phyloP scores from a whole-genome alignment of 2,329 filamentous ascomycete species.

The Aspergillus sergii region DNA sequence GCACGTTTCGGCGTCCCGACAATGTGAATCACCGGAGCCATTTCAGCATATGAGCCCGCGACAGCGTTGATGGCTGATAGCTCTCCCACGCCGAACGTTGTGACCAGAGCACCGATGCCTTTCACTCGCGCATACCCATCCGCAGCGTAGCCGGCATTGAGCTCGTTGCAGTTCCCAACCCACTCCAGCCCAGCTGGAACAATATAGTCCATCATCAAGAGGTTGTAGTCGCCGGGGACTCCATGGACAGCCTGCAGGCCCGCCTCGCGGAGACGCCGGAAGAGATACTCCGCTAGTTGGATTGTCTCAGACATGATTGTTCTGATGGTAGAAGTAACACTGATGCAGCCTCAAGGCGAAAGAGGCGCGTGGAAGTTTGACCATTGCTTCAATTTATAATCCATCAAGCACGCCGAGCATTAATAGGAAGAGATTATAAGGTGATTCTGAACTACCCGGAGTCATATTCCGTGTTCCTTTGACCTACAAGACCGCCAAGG shows the following conservation, averaged over 20 bases:
- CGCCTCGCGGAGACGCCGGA: slow-evolving; percentile 41
- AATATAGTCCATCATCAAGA: slow-evolving; percentile 56
- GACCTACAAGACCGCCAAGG: background rate
- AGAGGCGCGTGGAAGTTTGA: background rate
- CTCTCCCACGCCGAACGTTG: slow-evolving; percentile 61
- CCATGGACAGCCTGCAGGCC: slow-evolving; percentile 46
- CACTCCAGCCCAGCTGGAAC: slow-evolving; percentile 50
- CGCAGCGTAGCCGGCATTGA: slow-evolving; percentile 57
- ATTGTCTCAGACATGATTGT: background rate
- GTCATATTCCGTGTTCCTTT: background rate
- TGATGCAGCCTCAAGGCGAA: background rate
- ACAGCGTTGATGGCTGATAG: slow-evolving; percentile 72
- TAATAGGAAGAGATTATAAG: too few species aligned
- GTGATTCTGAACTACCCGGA: background rate
- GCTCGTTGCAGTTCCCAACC: slow-evolving; percentile 60
- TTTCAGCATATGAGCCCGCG: slow-evolving; percentile 73
- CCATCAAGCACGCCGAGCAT: background rate
- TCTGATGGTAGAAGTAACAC: background rate
- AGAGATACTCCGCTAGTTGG: slow-evolving; percentile 35
- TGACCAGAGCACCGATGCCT: slow-evolving; percentile 28
- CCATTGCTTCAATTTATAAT: background rate
- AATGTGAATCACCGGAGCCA: slow-evolving; percentile 67
- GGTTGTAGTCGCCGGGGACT: slow-evolving; percentile 50
- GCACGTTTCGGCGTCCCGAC: slow-evolving; percentile 55
- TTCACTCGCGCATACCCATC: slow-evolving; percentile 38